Conservation (phyloP, 2,329 filamentous ascomycete genomes). For the Ciborinia camelliae region DNA sequence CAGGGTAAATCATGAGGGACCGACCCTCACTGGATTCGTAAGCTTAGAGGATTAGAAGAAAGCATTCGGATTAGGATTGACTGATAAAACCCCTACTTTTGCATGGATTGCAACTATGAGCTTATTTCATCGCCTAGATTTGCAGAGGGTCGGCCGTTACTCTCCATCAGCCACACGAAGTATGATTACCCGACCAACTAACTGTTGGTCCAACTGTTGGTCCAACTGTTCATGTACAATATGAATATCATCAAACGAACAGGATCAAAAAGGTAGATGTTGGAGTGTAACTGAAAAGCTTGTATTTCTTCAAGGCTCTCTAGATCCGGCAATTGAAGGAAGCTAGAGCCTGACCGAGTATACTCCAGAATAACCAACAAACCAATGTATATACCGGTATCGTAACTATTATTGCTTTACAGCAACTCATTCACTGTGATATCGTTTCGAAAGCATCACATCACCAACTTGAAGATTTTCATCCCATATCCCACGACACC, state of each 20-base stretch:
- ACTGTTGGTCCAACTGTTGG: not conserved
- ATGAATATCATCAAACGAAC: conserved; percentile 9
- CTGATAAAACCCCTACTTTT: not conserved
- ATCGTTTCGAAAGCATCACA: not conserved
- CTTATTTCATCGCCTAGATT: conserved; percentile 12
- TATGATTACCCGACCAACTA: not conserved
- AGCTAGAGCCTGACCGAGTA: not conserved
- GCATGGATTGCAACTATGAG: conserved; percentile 1
- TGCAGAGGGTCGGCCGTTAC: conserved; percentile 8
- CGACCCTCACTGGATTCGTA: conserved; percentile 17
- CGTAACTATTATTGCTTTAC: not conserved
- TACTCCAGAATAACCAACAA: not conserved
- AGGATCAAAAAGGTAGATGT: conserved; percentile 4
- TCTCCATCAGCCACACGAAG: not conserved
- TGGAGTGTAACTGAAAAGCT: not conserved
- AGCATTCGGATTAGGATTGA: conserved; percentile 10
- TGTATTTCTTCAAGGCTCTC: conserved; percentile 10
- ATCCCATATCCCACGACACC: not conserved
- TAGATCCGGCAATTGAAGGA: not conserved
- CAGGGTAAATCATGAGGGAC: conserved; percentile 2
- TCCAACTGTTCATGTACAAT: not conserved
- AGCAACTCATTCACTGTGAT: not conserved
- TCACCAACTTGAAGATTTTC: conserved; percentile 1
- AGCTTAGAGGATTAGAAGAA: conserved; percentile 12
- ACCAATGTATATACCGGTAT: not conserved